A percentile compares a stretch with the other conserved stretches of the same genome.
Evolutionary conservation across 23 red algal species (phyloP).

Genomic region (Gracilaria gracilis): DNA sequence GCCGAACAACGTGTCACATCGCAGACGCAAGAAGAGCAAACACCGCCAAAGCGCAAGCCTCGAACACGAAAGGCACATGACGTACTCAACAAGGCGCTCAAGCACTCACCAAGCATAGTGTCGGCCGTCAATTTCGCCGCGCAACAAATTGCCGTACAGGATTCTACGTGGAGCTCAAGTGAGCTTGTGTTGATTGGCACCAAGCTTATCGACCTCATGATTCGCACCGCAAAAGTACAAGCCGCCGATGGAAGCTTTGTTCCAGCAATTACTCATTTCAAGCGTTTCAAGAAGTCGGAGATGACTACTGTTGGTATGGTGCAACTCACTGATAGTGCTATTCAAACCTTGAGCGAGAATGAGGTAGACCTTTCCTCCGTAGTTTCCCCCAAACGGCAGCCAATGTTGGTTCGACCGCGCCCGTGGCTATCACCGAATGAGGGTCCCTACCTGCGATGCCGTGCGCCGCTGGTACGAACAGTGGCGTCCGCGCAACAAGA

Average conservation of each 20-base stretch:
- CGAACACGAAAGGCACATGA: conserved; percentile 20
- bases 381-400: conserved; percentile 73
- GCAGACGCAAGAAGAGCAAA: neutral
- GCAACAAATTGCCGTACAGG: conserved; percentile 47
- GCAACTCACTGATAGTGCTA: conserved; percentile 41
- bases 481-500: conserved; percentile 22
- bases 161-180: conserved; percentile 21
- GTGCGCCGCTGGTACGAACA: conserved; percentile 64
- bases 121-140: conserved; percentile 80
- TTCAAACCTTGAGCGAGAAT: conserved; percentile 53
- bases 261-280: conserved; percentile 69
- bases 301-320: conserved; percentile 53
- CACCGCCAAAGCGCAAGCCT: neutral
- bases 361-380: conserved; percentile 36
- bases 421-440: conserved; percentile 78
- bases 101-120: conserved; percentile 27
- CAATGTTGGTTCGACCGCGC: conserved; percentile 90
- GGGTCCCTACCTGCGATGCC: conserved; percentile 74
- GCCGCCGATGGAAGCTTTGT: conserved; percentile 50
- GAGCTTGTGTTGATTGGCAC: conserved; percentile 65
- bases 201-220: conserved; percentile 59
- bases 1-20: conserved; percentile 14
- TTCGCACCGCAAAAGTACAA: conserved; percentile 53
- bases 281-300: conserved; percentile 14
- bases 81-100: conserved; percentile 25